Evolutionary conservation across 2,329 filamentous ascomycete genomes (phyloP), one percentile per base, ranked within the genome.

Genomic region (Microthyrium microscopicum): DNA sequence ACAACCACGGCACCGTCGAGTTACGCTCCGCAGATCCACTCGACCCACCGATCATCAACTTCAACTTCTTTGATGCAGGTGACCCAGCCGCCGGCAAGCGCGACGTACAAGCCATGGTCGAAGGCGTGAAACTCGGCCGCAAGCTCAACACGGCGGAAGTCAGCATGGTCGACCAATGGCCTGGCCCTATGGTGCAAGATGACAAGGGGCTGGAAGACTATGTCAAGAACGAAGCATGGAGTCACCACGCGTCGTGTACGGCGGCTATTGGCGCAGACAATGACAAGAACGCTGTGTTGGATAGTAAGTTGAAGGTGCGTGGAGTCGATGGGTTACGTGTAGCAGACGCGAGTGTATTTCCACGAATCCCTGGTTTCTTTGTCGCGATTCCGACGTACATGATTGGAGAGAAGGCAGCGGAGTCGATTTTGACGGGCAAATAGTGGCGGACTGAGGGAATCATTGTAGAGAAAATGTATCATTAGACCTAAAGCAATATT

Each of bases 11-110:
- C 6, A 66, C 62, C 2, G 74, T 83, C 4, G 62, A 51, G 3
- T 64, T 83, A 4, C 58, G 57, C 12, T 73, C 69, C 0, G 53
- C 64, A 0, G 66, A 81, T 45, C 75, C 77, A 0, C 64, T 68
- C 1, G 74, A 79, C 34, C 56, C 61, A 3, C 77, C 77, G 0
- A 49, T 64, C 5, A 76, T 81, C 41, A 44, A 42, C 8, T 55
- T 50, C 48, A 53, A 54, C 49, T 54, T 52, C 46, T 55, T 54
- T 40, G 51, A 54, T 35, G 49, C 58, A 0, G 66, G 67, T 13
- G 8, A 8, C 7, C 12, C 26, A 7, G 7, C 26, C 7, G 17
- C 12, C 26, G 26, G 26, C 13, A 61, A 70, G 29, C 45, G 68
- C 5, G 63, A 70, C 40, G 51, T 66, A 5, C 44, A 57, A 29